Evolutionary conservation across 257 asterid genomes (phyloP), one percentile per base, ranked within the genome.

Genomic region (Echium plantagineum): DNA sequence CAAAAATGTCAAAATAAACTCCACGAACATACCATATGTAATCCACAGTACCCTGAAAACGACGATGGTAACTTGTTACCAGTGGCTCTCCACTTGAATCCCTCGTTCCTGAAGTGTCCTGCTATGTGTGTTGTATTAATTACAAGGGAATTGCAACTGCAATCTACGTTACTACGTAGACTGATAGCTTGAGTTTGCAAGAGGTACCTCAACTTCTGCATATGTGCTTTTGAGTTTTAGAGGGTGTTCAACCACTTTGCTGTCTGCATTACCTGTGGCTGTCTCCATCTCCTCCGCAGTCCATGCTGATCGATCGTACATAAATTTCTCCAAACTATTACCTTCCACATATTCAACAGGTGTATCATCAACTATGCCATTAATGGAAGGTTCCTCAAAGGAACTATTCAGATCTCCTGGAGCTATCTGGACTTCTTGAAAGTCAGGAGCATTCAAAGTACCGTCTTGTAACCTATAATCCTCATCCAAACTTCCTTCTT

Each of bases 21-120:
- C 58, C 42, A 16, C 26, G 56, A 68, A 78, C 90, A 77, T 69
- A 91, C 98, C 98, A 91, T 75, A 91, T 91, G 69, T 91, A 91
- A 73, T 91, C 98, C 35, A 88, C 96, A 13, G 98, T 85, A 71
- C 98, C 98, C 35, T 71, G 74, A 77, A 91, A 91, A 71, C 75
- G 78, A 55, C 83, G 80, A 74, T 91, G 89, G 72, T 91, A 84
- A 87, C 94, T 87, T 67, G 98, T 88, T 52, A 80, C 83, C 46
- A 76, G 77, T 26, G 98, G 98, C 70, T 91, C 98, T 48, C 95
- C 95, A 56, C 69, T 74, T 60, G 84, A 74, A 69, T 85, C 98
- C 76, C 98, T 83, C 60, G 80, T 75, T 32, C 85, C 88, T 13
- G 81, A 71, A 67, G 70, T 57, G 67, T 62, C 83, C 95, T 83